Evolutionary conservation across 1,284 basidiomycete species (phyloP).

Genomic region (Abortiporus biennis): DNA sequence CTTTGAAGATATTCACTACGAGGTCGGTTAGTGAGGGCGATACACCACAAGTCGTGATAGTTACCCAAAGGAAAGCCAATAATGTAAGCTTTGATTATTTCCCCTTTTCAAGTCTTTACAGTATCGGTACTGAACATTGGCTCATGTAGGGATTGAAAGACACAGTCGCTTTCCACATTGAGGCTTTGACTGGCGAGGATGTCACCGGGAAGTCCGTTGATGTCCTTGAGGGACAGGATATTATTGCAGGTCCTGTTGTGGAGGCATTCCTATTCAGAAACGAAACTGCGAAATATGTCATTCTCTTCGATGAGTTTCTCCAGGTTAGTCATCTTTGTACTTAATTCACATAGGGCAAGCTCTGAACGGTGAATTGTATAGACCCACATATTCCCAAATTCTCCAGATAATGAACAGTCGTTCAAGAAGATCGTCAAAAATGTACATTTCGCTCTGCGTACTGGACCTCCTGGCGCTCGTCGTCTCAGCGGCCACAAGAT

Average conservation of each 20-base stretch:
- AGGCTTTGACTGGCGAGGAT: slow-evolving; percentile 73
- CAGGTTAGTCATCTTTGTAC: slow-evolving; percentile 44
- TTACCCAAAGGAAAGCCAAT: slow-evolving; percentile 52
- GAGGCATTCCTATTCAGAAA: slow-evolving; percentile 51
- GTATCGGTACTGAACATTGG: neutral
- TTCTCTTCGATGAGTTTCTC: slow-evolving; percentile 63
- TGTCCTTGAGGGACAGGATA: slow-evolving; percentile 50
- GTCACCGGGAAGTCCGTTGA: slow-evolving; percentile 25
- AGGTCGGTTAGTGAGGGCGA: slow-evolving; percentile 43
- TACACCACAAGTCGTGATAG: slow-evolving; percentile 52
- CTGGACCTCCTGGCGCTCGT: slow-evolving; percentile 32
- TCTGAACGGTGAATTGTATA: too few species aligned
- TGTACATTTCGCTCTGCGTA: slow-evolving; percentile 52
- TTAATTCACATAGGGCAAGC: neutral
- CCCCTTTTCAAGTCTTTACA: slow-evolving; percentile 2
- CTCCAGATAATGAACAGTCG: slow-evolving; percentile 30
- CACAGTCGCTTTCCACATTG: slow-evolving; percentile 73
- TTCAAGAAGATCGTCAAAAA: slow-evolving; percentile 37
- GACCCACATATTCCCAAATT: slow-evolving; percentile 64
- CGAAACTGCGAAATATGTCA: slow-evolving; percentile 39
- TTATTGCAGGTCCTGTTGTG: slow-evolving; percentile 50
- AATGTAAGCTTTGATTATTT: slow-evolving; percentile 40
- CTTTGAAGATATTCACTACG: slow-evolving; percentile 52
- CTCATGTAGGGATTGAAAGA: slow-evolving; percentile 45
- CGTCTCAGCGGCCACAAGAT: slow-evolving; percentile 55